Evolutionary conservation across 2,329 filamentous ascomycete species (phyloP).

Genomic region (Colletotrichum costaricense): DNA sequence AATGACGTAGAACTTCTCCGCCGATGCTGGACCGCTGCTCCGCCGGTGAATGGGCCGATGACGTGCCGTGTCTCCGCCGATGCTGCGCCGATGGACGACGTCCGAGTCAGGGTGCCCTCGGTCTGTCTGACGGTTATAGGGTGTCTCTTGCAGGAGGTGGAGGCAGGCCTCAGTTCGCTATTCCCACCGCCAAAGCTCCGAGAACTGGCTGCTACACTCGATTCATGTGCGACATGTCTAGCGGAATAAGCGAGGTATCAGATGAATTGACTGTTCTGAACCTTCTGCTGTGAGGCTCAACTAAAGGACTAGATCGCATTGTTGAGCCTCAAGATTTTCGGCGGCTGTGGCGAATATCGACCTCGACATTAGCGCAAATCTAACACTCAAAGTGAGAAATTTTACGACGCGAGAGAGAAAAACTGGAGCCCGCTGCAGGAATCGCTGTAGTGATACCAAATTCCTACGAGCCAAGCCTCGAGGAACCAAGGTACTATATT

Average conservation of each 20-base stretch:
- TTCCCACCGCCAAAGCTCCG: not conserved
- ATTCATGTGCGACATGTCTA: not conserved
- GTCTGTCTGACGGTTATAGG: not conserved
- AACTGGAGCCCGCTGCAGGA: not conserved
- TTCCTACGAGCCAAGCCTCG: not conserved
- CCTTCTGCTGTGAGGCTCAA: not conserved
- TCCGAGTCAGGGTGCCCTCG: slow-evolving; percentile 31
- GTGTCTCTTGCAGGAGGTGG: not conserved
- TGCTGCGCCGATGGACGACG: slow-evolving; percentile 21
- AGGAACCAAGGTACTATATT: slow-evolving; percentile 1
- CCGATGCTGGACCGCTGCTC: slow-evolving; percentile 28
- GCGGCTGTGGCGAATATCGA: not conserved
- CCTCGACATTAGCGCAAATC: not conserved
- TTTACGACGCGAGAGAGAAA: not conserved
- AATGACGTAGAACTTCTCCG: slow-evolving; percentile 35
- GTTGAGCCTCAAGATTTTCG: not conserved
- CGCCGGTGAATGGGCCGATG: slow-evolving; percentile 31
- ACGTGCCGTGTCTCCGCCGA: slow-evolving; percentile 35
- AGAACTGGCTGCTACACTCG: not conserved
- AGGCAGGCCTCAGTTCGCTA: not conserved
- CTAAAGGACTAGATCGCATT: not conserved
- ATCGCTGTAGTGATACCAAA: not conserved
- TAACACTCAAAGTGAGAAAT: not conserved
- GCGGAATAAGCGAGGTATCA: not conserved
- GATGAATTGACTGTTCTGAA: not conserved